phyloP scores from a whole-genome alignment of 768 basidiomycete genomes.

The Coprinellus aureogranulatus region DNA sequence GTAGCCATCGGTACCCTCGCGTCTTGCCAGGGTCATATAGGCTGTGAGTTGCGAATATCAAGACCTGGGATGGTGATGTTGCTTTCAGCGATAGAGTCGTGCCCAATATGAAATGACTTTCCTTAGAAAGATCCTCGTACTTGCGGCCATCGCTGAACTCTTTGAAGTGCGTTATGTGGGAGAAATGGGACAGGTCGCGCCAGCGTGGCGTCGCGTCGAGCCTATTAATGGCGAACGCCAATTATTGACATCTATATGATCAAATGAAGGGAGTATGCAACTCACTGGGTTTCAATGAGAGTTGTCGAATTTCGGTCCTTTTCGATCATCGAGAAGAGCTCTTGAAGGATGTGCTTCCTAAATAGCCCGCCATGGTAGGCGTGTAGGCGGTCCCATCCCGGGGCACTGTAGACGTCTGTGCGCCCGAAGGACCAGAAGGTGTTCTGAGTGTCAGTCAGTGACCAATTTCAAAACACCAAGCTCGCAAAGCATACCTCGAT shows the following conservation, averaged over 20 bases:
- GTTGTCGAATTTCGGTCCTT: background rate
- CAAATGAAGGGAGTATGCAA: background rate
- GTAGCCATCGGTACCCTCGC: background rate
- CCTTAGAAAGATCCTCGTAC: constrained; percentile 11
- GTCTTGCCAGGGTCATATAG: background rate
- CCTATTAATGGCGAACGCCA: background rate
- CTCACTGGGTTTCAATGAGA: background rate
- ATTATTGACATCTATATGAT: background rate
- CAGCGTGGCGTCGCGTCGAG: constrained; percentile 8
- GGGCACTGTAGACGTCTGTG: constrained; percentile 5
- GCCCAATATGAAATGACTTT: background rate
- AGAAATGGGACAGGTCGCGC: constrained; percentile 11
- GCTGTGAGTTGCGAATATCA: constrained; percentile 7
- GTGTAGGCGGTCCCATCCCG: constrained; percentile 14
- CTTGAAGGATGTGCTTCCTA: background rate
- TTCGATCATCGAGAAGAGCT: background rate
- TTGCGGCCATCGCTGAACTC: constrained; percentile 12
- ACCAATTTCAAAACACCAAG: background rate
- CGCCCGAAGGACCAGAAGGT: constrained; percentile 9
- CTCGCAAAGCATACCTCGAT: constrained; percentile 18
- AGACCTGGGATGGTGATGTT: too few relatives aligned
- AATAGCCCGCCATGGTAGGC: constrained; percentile 15
- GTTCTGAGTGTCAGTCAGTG: constrained; percentile 5
- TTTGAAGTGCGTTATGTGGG: constrained; percentile 10
- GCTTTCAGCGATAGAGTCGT: too few relatives aligned